Base-by-base conservation (phyloP, 345 rosid species). In the Pugionium dolabratum region DNA sequence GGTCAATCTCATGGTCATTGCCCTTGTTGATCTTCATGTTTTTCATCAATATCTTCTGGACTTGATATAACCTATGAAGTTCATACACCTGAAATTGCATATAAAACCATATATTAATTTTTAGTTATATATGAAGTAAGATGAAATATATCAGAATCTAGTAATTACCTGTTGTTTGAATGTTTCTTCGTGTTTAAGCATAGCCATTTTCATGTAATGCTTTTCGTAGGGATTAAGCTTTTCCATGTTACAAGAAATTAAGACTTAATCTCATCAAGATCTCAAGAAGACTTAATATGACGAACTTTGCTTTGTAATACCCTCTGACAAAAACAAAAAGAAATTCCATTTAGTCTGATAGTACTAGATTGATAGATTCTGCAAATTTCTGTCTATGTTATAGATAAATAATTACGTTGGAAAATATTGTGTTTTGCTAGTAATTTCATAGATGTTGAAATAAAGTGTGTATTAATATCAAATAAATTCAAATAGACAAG, bases 101-200 rank as follows among this genome's bases (percentile, higher is more conserved):
- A 2, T 50, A 45, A 58, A 34, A 49, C 27, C 41, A 27, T 36
- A 51, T 28, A 10, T 58, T 66, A 56, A 34, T n/a, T 47, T 55
- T 28, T 34, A 29, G 3, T 26, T 37, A 58, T 44, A 27, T 4
- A 35, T 51, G 40, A 63, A 46, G 46, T 55, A 34, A 56, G 26
- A 44, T 52, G 37, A 35, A 45, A 27, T 1, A 63, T 34, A 18
- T 33, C 2, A 52, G 18, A 32, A 67, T 54, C 59, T 31, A 3
- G 26, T 36, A 54, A 28, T 4, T 66, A 88, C 99, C 99, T 94
- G 99, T 64, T 88, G 80, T 81, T 81, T 94, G 83, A 94, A 94
- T 40, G 96, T 94, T 83, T 94, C 85, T 81, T 94, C 99, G 62
- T 94, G 99, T 76, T 86, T 86, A 45, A 94, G 75, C 83, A 94